These are phyloP conservation scores for Solanum hybrid DNA, from an alignment of 305 asterid genomes.

Conservation along the genomic window DNA sequence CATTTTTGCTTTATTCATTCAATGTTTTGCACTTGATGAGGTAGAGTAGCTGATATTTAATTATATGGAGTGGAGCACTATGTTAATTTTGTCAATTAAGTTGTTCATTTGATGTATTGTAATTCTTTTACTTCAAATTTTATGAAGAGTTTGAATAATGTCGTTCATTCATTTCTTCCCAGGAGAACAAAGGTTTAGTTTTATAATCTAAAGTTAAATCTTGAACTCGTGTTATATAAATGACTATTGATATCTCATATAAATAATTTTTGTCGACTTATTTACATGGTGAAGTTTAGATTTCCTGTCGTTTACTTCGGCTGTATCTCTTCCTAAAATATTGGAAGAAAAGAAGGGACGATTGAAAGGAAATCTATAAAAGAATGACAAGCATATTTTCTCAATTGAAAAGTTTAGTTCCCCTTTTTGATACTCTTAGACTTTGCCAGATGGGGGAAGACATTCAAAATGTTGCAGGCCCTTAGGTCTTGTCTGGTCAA, in stretches of 20 bases:
- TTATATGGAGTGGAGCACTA: neutral
- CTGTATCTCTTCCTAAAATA: neutral
- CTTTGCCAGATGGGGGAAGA: conserved; percentile 57
- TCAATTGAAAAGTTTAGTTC: conserved; percentile 18
- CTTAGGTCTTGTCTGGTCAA: conserved; percentile 88
- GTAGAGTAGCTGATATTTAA: neutral
- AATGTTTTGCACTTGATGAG: conserved; percentile 6
- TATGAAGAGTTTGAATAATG: neutral
- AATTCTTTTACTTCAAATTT: neutral
- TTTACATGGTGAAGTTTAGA: neutral
- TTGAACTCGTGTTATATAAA: neutral
- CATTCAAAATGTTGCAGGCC: conserved; percentile 67
- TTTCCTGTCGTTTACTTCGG: neutral
- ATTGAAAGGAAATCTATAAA: neutral
- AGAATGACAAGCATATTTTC: neutral
- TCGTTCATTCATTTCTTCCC: neutral
- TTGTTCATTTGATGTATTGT: neutral
- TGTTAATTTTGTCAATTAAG: neutral
- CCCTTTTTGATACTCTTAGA: conserved; percentile 45
- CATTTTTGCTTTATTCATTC: neutral
- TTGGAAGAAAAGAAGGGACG: neutral
- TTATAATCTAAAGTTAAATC: neutral
- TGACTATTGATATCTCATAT: neutral
- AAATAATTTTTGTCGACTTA: neutral
- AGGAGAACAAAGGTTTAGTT: neutral